phyloP scores from a whole-genome alignment of 306 rosid genomes.

The Cucumis sativus region DNA sequence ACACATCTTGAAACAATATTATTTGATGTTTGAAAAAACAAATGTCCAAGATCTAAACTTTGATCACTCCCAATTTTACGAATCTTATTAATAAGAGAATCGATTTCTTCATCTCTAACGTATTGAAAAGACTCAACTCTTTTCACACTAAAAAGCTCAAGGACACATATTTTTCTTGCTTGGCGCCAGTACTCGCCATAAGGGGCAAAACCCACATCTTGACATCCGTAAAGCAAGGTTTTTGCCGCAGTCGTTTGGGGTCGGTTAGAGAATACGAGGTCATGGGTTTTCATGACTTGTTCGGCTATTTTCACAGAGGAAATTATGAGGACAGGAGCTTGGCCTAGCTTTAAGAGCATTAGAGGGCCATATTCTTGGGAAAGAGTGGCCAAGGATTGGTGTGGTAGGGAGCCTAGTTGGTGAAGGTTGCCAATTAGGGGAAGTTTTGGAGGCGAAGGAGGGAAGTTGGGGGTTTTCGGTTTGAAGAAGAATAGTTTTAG shows the following conservation, averaged over 20 bases:
- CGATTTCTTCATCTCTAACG: neutral
- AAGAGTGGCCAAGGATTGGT: slow-evolving; percentile 7
- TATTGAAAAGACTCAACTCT: neutral
- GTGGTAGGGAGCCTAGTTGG: slow-evolving; percentile 7
- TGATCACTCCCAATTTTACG: neutral
- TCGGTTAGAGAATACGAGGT: slow-evolving; percentile 6
- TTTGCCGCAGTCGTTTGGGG: neutral
- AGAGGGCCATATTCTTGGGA: neutral
- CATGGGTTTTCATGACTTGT: slow-evolving; percentile 15
- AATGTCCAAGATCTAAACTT: neutral
- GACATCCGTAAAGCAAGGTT: neutral
- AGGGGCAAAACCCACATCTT: neutral
- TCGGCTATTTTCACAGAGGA: slow-evolving; percentile 18
- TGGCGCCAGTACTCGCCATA: slow-evolving; percentile 14
- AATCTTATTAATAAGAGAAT: neutral
- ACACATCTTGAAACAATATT: neutral
- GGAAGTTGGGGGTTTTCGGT: neutral
- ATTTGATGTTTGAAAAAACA: neutral
- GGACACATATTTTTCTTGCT: neutral
- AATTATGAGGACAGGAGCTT: neutral
- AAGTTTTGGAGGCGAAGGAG: neutral
- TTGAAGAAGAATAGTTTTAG: neutral
- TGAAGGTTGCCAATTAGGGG: slow-evolving; percentile 10
- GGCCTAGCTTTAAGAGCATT: neutral
- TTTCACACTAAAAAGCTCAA: neutral